Percentiles rank a stretch among this genome's conserved stretches.
phyloP scores from a whole-genome alignment of 2,329 filamentous ascomycete species.

The Cladosporium sp. region DNA sequence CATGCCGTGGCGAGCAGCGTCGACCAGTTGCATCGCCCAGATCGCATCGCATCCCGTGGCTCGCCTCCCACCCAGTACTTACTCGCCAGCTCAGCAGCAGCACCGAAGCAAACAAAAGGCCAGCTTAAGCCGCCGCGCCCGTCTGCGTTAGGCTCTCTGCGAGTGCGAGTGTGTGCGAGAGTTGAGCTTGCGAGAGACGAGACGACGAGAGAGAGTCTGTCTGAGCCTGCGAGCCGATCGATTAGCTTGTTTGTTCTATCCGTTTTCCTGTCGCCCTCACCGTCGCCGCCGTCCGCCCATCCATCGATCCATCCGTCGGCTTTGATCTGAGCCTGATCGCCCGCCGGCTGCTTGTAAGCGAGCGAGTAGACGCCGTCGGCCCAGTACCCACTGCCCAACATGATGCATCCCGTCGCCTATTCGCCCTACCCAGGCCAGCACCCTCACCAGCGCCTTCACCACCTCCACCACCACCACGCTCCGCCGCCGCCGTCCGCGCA shows the following conservation, averaged over 20 bases:
- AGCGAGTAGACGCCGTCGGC: slow-evolving; percentile 15
- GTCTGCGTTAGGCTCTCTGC: slow-evolving; percentile 4
- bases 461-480: slow-evolving; percentile 36
- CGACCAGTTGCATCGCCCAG: slow-evolving; percentile 10
- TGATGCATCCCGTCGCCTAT: slow-evolving; percentile 29
- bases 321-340: background rate
- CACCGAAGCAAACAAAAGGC: slow-evolving; percentile 18
- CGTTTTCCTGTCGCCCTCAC: background rate
- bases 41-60: slow-evolving; percentile 9
- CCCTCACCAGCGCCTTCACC: slow-evolving; percentile 18
- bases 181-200: background rate
- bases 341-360: slow-evolving; percentile 15
- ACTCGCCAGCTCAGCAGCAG: slow-evolving; percentile 12
- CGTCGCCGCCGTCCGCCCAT: background rate
- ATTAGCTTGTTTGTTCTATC: background rate
- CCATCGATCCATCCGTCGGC: background rate
- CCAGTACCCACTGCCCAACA: slow-evolving; percentile 21
- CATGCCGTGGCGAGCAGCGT: slow-evolving; percentile 11
- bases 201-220: background rate
- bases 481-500: slow-evolving; percentile 16
- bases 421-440: slow-evolving; percentile 19
- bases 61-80: background rate
- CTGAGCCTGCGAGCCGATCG: background rate
- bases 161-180: background rate
- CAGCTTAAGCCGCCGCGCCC: slow-evolving; percentile 9